Base-by-base conservation (phyloP, 2,329 filamentous ascomycete genomes). In the Hypocrella siamensis region DNA sequence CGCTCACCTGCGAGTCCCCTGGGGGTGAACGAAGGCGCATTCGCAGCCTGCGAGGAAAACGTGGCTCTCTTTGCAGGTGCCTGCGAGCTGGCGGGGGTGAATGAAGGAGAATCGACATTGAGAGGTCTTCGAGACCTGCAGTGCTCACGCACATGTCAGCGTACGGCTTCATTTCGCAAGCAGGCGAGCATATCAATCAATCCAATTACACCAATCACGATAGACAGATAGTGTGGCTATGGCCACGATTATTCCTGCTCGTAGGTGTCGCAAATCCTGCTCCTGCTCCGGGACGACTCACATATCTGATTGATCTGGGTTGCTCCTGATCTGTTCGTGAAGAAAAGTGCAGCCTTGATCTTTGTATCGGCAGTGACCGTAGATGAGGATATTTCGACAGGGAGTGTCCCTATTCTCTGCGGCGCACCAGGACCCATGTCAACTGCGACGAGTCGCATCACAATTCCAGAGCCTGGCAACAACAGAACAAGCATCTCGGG, bases 81-180 rank as follows among this genome's bases (percentile, higher is more conserved):
- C 8, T 39, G 35, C 36, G 57, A 44, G 36, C 52, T 59, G 11
- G 70, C 61, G 5, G 88, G 88, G 0, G 84, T 94, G 53, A 98
- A 98, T 30, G 88, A 83, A 10, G 90, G 88, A 7, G 90, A 96
- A 47, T 96, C 90, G 48, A 93, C 90, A 54, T 93, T 98, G 42
- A 98, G 67, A 18, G 79, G 65, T 54, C 85, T 90, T 56, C 83
- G 84, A 17, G 61, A 49, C 37, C 63, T 67, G 36, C 36, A 27
- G 19, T 17, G n/a, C 26, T 19, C 21, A 19, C n/a, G n/a, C n/a
- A 12, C n/a, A 28, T 19, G 26, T 37, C 15, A 34, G 19, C 19
- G 19, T 31, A 12, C 12, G 21, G n/a, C n/a, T n/a, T n/a, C n/a
- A n/a, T n/a, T n/a, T n/a, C n/a, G n/a, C n/a, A n/a, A n/a, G n/a